These are phyloP conservation scores for Fusarium keratoplasticum DNA, from an alignment of 2,329 filamentous ascomycete genomes.

Conservation along the genomic window DNA sequence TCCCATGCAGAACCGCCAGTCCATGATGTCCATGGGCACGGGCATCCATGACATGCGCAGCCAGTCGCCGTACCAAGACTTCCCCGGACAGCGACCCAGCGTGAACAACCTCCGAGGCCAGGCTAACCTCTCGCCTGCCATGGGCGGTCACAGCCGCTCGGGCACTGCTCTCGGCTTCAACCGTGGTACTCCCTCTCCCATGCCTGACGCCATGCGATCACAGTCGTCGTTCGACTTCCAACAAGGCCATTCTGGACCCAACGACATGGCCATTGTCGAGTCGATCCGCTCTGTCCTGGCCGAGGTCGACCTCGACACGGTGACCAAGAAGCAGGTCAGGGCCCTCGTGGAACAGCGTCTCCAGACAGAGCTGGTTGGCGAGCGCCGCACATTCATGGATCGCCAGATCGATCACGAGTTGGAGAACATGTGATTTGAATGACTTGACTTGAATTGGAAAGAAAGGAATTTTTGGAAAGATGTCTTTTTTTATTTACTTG, in stretches of 20 bases:
- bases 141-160: slow-evolving; percentile 52
- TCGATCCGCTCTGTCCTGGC: slow-evolving; percentile 84
- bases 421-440: slow-evolving; percentile 80
- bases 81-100: slow-evolving; percentile 65
- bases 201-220: slow-evolving; percentile 62
- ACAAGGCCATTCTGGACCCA: slow-evolving; percentile 72
- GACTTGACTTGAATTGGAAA: neutral
- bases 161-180: slow-evolving; percentile 61
- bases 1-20: slow-evolving; percentile 72
- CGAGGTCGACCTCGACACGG: slow-evolving; percentile 94
- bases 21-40: slow-evolving; percentile 74
- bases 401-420: slow-evolving; percentile 92
- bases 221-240: slow-evolving; percentile 71
- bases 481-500: slow-evolving; percentile 17
- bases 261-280: slow-evolving; percentile 83
- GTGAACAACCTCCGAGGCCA: slow-evolving; percentile 68
- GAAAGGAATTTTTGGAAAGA: slow-evolving; percentile 6
- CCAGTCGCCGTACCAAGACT: slow-evolving; percentile 70
- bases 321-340: slow-evolving; percentile 97
- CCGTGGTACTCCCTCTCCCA: slow-evolving; percentile 59
- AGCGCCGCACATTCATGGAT: slow-evolving; percentile 90
- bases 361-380: slow-evolving; percentile 87
- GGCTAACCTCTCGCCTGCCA: slow-evolving; percentile 60
- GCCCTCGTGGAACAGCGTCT: slow-evolving; percentile 93
- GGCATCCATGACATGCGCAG: slow-evolving; percentile 60